A percentile compares a stretch with the other conserved stretches of the same genome.
These are phyloP conservation scores for Emiliania huxleyi DNA, from an alignment of 78 protist genomes.

Conservation along the genomic window DNA sequence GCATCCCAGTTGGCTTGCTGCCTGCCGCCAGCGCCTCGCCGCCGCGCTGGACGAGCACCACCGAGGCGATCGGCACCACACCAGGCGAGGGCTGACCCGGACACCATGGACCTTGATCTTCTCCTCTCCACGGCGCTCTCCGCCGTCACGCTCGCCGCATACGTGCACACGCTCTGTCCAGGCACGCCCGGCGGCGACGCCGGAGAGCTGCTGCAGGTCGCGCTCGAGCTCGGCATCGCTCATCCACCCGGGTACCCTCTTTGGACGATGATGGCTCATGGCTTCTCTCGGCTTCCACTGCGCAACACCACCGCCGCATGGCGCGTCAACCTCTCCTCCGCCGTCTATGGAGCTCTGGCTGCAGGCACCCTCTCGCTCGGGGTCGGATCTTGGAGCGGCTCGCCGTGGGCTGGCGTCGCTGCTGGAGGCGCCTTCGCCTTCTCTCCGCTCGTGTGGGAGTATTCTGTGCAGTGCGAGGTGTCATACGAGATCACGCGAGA, in stretches of 20 bases:
- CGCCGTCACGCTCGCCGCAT: constrained; percentile 19
- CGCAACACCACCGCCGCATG: constrained; percentile 42
- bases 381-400: not conserved
- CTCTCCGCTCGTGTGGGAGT: constrained; percentile 48
- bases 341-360: constrained; percentile 25
- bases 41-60: no score
- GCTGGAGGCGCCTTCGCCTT: constrained; percentile 27
- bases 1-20: no score
- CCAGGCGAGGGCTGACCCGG: no score
- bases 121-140: constrained; percentile 27
- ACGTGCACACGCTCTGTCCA: constrained; percentile 58
- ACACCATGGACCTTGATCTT: no score
- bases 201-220: constrained; percentile 68
- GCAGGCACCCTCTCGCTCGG: not conserved
- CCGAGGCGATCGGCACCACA: no score
- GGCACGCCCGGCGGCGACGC: constrained; percentile 73
- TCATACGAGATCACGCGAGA: no score
- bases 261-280: constrained; percentile 58
- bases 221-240: constrained; percentile 62
- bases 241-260: constrained; percentile 85
- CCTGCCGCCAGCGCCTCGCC: no score
- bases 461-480: constrained; percentile 58
- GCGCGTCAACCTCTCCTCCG: constrained; percentile 53
- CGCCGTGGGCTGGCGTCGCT: not conserved
- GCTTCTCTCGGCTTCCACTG: constrained; percentile 35